Percentiles rank a stretch among this genome's conserved stretches.
Conservation (phyloP, 495 filamentous ascomycete genomes). For the Penicillium goetzii region DNA sequence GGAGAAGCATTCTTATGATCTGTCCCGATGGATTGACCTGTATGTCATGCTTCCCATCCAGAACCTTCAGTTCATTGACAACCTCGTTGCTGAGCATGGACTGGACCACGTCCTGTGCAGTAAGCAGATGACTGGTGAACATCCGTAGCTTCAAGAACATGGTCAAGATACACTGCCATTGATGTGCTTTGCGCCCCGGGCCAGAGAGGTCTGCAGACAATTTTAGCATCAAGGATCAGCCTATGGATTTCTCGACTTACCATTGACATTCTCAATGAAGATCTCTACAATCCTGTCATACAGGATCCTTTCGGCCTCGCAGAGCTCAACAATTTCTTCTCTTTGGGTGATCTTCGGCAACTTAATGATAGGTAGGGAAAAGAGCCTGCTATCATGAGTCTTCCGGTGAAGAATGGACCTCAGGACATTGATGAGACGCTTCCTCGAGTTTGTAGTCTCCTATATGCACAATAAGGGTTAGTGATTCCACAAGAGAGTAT, state of each 20-base stretch:
- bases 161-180: slow-evolving; percentile 31
- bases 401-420: slow-evolving; percentile 55
- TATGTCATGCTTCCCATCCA: slow-evolving; percentile 14
- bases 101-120: slow-evolving; percentile 50
- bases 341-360: slow-evolving; percentile 49
- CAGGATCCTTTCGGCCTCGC: slow-evolving; percentile 50
- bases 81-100: slow-evolving; percentile 46
- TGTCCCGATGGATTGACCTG: slow-evolving; percentile 12
- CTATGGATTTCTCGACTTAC: slow-evolving; percentile 4
- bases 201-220: not conserved
- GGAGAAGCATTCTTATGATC: slow-evolving; percentile 16
- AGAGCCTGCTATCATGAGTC: slow-evolving; percentile 54
- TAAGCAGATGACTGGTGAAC: slow-evolving; percentile 54
- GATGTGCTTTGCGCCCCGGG: not conserved
- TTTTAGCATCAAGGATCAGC: not conserved
- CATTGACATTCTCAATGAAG: slow-evolving; percentile 44
- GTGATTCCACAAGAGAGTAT: not conserved
- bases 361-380: slow-evolving; percentile 58
- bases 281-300: slow-evolving; percentile 48
- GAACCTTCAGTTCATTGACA: slow-evolving; percentile 34
- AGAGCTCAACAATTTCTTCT: slow-evolving; percentile 47
- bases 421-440: slow-evolving; percentile 46
- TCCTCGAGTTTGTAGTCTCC: slow-evolving; percentile 28
- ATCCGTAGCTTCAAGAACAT: slow-evolving; percentile 57
- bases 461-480: slow-evolving; percentile 6